Evolutionary conservation across 441 rosid species (phyloP), one percentile per base, ranked within the genome.

Genomic region (Euphorbia corollata): DNA sequence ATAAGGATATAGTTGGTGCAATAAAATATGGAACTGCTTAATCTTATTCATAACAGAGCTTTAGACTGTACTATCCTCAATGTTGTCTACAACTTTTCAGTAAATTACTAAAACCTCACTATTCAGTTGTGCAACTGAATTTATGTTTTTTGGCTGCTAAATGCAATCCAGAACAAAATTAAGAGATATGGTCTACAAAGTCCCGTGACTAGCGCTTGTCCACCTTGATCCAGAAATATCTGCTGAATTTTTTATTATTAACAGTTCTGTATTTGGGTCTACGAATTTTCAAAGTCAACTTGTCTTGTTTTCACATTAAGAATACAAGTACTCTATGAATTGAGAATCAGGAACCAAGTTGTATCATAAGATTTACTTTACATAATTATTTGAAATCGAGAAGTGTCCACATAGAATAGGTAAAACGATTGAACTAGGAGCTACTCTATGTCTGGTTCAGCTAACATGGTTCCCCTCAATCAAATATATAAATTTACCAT

Each of bases 81-180:
- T 61, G 19, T 61, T 20, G 2, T 50, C 18, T 45, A 63, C 12
- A 27, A 55, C 15, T 24, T 22, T 23, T 43, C 51, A 23, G 0
- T 5, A 45, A 62, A n/a, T 24, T 22, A 23, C 36, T 45, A 23
- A 45, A 62, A 63, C 34, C 36, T 13, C 15, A 11, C 41, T 13
- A 11, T 59, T 16, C 10, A 39, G 39, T 39, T 61, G 20, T 10
- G 18, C 16, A 23, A 19, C n/a, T 10, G 32, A 39, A 61, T 23
- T 45, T 63, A 16, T 58, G 41, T 13, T 51, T n/a, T 45, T 18
- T 51, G 56, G 56, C 22, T 55, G 59, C 59, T 55, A 55, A 20
- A 10, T 23, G 15, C 20, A 55, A 27, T 55, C 56, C 8, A 6
- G 20, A 51, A 6, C 1, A 45, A 45, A 45, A 45, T 45, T 45